These are phyloP conservation scores for Penicillium crystallinum DNA, from an alignment of 495 filamentous ascomycete genomes.

Conservation along the genomic window DNA sequence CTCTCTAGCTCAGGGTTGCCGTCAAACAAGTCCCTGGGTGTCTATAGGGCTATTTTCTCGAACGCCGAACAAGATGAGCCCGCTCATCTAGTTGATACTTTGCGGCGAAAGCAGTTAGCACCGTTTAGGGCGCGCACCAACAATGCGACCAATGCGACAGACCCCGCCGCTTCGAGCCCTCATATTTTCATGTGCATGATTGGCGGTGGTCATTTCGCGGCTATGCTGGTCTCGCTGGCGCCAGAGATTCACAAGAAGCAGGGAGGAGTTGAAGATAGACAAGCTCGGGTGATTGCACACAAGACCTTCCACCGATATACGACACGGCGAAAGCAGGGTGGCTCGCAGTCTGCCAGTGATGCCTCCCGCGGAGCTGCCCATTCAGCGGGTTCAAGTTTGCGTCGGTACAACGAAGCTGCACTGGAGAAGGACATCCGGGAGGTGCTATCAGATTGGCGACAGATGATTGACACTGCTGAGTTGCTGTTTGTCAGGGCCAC, in stretches of 20 bases:
- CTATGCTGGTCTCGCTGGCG: constrained; percentile 85
- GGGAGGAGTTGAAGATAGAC: constrained; percentile 66
- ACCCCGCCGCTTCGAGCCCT: constrained; percentile 55
- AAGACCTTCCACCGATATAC: constrained; percentile 98
- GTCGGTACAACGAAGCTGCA: constrained; percentile 90
- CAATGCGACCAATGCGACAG: constrained; percentile 42
- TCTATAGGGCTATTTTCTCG: constrained; percentile 82
- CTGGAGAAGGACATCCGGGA: constrained; percentile 76
- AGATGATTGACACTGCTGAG: constrained; percentile 74
- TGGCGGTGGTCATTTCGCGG: constrained; percentile 94
- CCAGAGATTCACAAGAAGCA: constrained; percentile 70
- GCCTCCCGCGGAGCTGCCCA: constrained; percentile 85
- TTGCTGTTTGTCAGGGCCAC: constrained; percentile 86
- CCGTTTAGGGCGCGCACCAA: constrained; percentile 50
- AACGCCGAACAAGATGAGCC: constrained; percentile 61
- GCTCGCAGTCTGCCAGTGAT: constrained; percentile 88
- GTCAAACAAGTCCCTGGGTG: constrained; percentile 70
- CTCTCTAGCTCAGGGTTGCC: constrained; percentile 71
- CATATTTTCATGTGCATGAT: constrained; percentile 98
- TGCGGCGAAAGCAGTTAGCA: constrained; percentile 70
- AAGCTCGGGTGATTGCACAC: constrained; percentile 82
- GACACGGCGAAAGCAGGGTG: constrained; percentile 91
- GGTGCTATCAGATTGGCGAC: constrained; percentile 75
- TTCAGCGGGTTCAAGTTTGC: constrained; percentile 83
- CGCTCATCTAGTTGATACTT: constrained; percentile 52